Conservation (phyloP, 805 yeast genomes). For the Suhomyces kilbournensis region DNA sequence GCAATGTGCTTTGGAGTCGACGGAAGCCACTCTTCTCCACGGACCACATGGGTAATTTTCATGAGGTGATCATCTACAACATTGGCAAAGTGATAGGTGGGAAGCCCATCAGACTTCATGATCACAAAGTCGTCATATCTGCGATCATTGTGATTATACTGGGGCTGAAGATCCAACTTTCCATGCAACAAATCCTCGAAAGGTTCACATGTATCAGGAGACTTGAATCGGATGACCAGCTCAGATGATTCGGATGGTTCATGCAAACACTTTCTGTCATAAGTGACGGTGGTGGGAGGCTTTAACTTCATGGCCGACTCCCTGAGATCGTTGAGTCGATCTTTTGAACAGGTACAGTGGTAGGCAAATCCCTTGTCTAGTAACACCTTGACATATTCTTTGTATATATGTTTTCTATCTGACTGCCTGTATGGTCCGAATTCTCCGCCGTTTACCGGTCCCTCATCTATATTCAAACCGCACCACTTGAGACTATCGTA, state of each 20-base stretch:
- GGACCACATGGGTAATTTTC: conserved; percentile 88
- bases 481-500: conserved; percentile 78
- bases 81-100: conserved; percentile 96
- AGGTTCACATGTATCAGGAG: conserved; percentile 68
- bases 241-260: conserved; percentile 18
- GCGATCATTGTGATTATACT: conserved; percentile 62
- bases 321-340: conserved; percentile 63
- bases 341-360: conserved; percentile 81
- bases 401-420: conserved; percentile 67
- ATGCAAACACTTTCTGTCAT: conserved; percentile 77
- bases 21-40: conserved; percentile 98
- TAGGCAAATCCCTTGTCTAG: conserved; percentile 73
- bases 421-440: conserved; percentile 84
- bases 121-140: conserved; percentile 88
- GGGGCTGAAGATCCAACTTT: conserved; percentile 70
- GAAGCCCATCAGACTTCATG: conserved; percentile 89
- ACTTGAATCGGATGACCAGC: conserved; percentile 64
- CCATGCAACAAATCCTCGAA: conserved; percentile 82
- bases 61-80: conserved; percentile 93
- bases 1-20: conserved; percentile 95
- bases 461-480: conserved; percentile 74
- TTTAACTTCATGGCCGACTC: conserved; percentile 68
- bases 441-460: conserved; percentile 59
- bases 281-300: conserved; percentile 91
- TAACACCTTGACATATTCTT: conserved; percentile 53